Conservation (phyloP, 1,284 basidiomycete species). For the Cutaneotrichosporon dermatis region DNA sequence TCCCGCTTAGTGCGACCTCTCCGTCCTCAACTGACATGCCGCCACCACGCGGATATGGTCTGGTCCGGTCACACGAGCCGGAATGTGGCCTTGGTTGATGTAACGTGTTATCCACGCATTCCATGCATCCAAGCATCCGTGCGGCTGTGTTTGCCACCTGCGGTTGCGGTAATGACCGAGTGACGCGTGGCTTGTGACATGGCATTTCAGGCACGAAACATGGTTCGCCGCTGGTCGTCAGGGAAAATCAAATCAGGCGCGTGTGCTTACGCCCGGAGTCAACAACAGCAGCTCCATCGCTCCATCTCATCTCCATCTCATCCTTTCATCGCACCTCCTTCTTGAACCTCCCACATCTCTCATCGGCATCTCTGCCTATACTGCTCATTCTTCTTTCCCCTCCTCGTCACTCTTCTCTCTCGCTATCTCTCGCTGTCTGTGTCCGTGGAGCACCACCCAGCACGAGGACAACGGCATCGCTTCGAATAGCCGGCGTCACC, state of each 20-base stretch:
- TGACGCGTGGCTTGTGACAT: too few species aligned
- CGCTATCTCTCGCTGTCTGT: not conserved
- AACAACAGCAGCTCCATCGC: not conserved
- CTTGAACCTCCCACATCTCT: not conserved
- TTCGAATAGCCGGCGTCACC: not conserved
- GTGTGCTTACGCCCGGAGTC: not conserved
- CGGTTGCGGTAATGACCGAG: too few species aligned
- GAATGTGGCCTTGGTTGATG: too few species aligned
- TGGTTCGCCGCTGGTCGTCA: not conserved
- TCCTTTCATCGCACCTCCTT: not conserved
- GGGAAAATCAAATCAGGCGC: conserved; percentile 1
- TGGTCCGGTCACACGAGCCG: too few species aligned
- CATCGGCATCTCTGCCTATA: not conserved
- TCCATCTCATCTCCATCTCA: not conserved
- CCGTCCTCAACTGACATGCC: too few species aligned
- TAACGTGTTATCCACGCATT: too few species aligned
- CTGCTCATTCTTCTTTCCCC: not conserved
- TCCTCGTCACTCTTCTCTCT: not conserved
- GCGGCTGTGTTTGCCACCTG: too few species aligned
- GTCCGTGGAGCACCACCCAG: too few species aligned
- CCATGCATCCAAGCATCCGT: too few species aligned
- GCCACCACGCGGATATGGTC: too few species aligned
- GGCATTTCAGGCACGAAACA: too few species aligned
- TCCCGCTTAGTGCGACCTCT: too few species aligned
- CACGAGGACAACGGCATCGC: not conserved